Conservation (phyloP, 169 alveolate genomes). For the Plasmodium berghei region DNA sequence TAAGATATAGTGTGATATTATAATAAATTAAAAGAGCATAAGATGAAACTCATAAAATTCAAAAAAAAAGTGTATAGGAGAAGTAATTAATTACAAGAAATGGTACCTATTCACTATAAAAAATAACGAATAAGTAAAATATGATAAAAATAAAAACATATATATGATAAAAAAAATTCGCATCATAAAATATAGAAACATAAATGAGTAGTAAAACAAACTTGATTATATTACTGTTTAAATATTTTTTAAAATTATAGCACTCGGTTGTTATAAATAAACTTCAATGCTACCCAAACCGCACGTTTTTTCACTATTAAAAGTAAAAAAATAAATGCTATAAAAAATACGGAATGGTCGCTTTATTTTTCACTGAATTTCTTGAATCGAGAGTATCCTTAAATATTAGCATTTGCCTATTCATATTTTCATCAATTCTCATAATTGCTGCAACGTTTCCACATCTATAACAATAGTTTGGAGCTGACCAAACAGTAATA, state of each 20-base stretch:
- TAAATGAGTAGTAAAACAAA: too few relatives aligned
- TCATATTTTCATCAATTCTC: slow-evolving; percentile 95
- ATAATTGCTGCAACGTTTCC: slow-evolving; percentile 98
- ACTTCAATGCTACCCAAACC: too few relatives aligned
- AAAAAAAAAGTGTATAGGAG: not conserved
- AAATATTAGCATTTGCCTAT: slow-evolving; percentile 72
- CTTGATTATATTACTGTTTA: too few relatives aligned
- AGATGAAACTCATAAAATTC: not conserved
- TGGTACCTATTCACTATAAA: not conserved
- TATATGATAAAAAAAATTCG: too few relatives aligned
- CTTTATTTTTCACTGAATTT: slow-evolving; percentile 67
- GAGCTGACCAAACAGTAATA: slow-evolving; percentile 99
- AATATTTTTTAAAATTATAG: too few relatives aligned
- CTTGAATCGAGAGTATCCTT: slow-evolving; percentile 69
- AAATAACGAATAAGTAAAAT: not conserved
- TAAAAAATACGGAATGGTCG: slow-evolving; percentile 71
- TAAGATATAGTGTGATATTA: not conserved
- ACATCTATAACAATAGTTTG: slow-evolving; percentile 99
- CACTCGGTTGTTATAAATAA: too few relatives aligned
- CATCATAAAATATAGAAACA: too few relatives aligned
- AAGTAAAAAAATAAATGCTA: not conserved
- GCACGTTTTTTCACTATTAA: too few relatives aligned
- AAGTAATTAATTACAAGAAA: too few relatives aligned
- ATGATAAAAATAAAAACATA: not conserved
- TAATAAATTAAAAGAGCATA: not conserved